Conservation (phyloP, 306 rosid genomes). For the Ormosia emarginata region DNA sequence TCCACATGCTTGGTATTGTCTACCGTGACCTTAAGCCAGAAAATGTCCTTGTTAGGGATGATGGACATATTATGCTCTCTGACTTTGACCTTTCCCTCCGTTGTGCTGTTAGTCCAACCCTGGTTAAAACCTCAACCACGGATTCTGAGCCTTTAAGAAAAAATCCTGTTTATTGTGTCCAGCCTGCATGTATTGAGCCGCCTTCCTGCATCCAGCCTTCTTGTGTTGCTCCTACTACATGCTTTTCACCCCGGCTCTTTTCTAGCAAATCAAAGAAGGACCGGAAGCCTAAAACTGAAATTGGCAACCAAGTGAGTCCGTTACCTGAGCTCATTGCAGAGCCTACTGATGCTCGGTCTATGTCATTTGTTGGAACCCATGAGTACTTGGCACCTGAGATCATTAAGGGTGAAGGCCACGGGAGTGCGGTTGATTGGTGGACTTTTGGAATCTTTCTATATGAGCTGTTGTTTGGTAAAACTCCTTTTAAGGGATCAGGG, state of each 20-base stretch:
- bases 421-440: constrained; percentile 99
- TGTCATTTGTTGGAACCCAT: constrained; percentile 97
- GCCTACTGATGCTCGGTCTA: constrained; percentile 96
- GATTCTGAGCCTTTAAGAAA: constrained; percentile 73
- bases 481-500: constrained; percentile 95
- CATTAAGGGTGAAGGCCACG: constrained; percentile 96
- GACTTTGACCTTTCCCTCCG: constrained; percentile 96
- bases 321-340: constrained; percentile 95
- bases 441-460: constrained; percentile 93
- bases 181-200: constrained; percentile 92
- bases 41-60: constrained; percentile 92
- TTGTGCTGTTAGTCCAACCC: constrained; percentile 89
- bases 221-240: constrained; percentile 91
- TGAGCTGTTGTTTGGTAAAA: constrained; percentile 89
- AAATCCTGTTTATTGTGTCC: constrained; percentile 77
- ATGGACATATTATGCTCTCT: constrained; percentile 97
- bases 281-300: constrained; percentile 66
- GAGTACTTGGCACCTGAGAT: constrained; percentile 98
- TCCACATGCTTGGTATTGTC: constrained; percentile 98
- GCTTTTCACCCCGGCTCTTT: constrained; percentile 90
- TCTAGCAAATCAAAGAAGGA: constrained; percentile 95
- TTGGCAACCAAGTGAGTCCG: constrained; percentile 89
- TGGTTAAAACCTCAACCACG: constrained; percentile 56
- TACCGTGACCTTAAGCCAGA: constrained; percentile 99
- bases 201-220: constrained; percentile 98